These are phyloP conservation scores for Talaromyces ruber DNA, from an alignment of 495 filamentous ascomycete species.

Conservation along the genomic window DNA sequence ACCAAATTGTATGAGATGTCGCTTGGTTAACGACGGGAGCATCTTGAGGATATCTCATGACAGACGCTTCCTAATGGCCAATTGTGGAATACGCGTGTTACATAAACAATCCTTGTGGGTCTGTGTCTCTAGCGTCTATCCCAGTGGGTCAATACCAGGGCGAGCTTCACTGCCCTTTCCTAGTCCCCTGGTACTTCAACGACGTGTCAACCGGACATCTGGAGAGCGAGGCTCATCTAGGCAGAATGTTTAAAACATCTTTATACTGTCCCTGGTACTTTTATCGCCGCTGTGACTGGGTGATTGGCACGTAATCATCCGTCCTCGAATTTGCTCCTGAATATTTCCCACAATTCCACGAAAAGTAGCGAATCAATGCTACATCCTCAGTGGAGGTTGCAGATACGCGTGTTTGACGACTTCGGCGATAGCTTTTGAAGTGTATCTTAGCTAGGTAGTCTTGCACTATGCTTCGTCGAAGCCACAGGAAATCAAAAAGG, in stretches of 20 bases:
- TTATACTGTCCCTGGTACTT: neutral
- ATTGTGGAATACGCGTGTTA: neutral
- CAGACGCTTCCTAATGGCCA: neutral
- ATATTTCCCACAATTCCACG: too few species aligned
- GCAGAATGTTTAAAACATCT: neutral
- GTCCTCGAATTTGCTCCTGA: neutral
- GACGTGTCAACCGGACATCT: neutral
- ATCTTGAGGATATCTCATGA: neutral
- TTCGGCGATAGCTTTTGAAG: neutral
- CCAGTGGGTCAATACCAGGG: neutral
- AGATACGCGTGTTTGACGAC: neutral
- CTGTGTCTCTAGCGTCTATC: neutral
- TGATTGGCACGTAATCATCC: neutral
- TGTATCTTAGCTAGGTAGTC: neutral
- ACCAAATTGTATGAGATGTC: too few species aligned
- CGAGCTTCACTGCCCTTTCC: neutral
- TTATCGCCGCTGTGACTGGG: neutral
- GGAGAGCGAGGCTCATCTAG: neutral
- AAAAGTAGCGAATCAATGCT: too few species aligned
- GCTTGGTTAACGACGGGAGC: too few species aligned
- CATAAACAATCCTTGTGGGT: neutral
- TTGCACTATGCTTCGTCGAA: conserved; percentile 14
- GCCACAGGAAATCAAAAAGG: conserved; percentile 16
- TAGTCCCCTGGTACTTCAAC: neutral
- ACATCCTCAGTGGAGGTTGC: too few species aligned